These are phyloP conservation scores for Kodamaea neixiangensis DNA, from an alignment of 805 yeast genomes.

Conservation along the genomic window DNA sequence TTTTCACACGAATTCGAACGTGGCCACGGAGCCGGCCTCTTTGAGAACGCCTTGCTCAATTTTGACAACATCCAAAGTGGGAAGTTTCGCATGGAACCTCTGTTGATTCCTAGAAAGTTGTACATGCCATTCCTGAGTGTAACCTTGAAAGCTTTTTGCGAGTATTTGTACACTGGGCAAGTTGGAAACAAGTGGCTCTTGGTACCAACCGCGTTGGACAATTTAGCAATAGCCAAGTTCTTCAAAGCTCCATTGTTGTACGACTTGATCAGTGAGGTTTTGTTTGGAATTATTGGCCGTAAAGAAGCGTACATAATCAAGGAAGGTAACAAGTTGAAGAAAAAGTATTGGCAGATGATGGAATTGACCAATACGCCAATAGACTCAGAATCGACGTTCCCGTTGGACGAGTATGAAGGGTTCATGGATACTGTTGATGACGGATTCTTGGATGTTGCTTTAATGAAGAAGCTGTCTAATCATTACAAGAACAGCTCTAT, in stretches of 20 bases:
- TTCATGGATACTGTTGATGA: conserved; percentile 64
- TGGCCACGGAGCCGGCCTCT: conserved; percentile 7
- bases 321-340: conserved; percentile 41
- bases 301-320: conserved; percentile 56
- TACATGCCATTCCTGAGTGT: conserved; percentile 67
- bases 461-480: conserved; percentile 50
- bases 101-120: conserved; percentile 65
- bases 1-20: background rate
- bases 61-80: conserved; percentile 35
- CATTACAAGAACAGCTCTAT: conserved; percentile 26
- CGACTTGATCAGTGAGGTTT: conserved; percentile 66
- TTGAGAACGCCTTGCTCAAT: conserved; percentile 29
- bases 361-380: conserved; percentile 24
- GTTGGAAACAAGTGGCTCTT: conserved; percentile 75
- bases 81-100: conserved; percentile 52
- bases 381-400: conserved; percentile 31
- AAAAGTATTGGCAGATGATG: conserved; percentile 26
- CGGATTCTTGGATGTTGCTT: conserved; percentile 58
- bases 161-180: conserved; percentile 77
- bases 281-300: conserved; percentile 68
- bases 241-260: conserved; percentile 71
- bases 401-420: conserved; percentile 54
- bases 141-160: conserved; percentile 66
- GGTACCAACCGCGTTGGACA: conserved; percentile 66
- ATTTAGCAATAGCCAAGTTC: conserved; percentile 60